Percentiles rank a stretch among this genome's conserved stretches.
Conservation (phyloP, 1,284 basidiomycete species). For the Trametes polyzona region DNA sequence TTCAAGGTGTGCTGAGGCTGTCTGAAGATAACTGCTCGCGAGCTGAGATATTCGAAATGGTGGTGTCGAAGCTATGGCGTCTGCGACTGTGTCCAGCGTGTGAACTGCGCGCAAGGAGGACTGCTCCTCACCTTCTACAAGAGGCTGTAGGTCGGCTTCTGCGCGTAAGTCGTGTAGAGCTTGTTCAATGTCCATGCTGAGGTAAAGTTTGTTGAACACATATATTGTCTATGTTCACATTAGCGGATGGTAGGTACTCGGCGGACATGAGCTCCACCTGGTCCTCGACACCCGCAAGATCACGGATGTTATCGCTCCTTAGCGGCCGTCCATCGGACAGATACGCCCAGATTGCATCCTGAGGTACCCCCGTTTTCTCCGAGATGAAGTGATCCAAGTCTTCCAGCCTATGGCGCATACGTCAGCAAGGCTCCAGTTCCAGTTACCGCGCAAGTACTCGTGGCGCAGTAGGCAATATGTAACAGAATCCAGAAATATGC, state of each 20-base stretch:
- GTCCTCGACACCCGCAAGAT: slow-evolving; percentile 70
- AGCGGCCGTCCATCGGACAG: slow-evolving; percentile 75
- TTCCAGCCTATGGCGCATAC: slow-evolving; percentile 47
- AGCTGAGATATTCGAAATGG: slow-evolving; percentile 70
- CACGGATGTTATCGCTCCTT: slow-evolving; percentile 68
- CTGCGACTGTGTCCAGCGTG: slow-evolving; percentile 38
- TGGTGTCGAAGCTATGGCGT: slow-evolving; percentile 67
- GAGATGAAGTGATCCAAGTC: slow-evolving; percentile 68
- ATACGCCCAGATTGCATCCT: slow-evolving; percentile 72
- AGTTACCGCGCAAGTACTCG: not conserved
- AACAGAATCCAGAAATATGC: too few relatives aligned
- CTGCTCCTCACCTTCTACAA: slow-evolving; percentile 59
- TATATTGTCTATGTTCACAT: slow-evolving; percentile 59
- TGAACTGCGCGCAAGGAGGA: too few relatives aligned
- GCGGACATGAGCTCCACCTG: slow-evolving; percentile 51
- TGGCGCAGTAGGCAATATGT: too few relatives aligned
- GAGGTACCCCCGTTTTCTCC: slow-evolving; percentile 67
- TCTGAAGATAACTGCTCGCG: slow-evolving; percentile 63
- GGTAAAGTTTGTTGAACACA: slow-evolving; percentile 78
- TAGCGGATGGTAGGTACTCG: not conserved
- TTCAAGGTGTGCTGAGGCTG: slow-evolving; percentile 65
- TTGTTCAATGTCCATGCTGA: slow-evolving; percentile 67
- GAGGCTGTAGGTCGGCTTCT: slow-evolving; percentile 63
- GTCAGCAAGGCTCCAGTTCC: not conserved
- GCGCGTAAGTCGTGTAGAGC: slow-evolving; percentile 61